Evolutionary conservation across 306 rosid species (phyloP).

Genomic region (Quercus robur): DNA sequence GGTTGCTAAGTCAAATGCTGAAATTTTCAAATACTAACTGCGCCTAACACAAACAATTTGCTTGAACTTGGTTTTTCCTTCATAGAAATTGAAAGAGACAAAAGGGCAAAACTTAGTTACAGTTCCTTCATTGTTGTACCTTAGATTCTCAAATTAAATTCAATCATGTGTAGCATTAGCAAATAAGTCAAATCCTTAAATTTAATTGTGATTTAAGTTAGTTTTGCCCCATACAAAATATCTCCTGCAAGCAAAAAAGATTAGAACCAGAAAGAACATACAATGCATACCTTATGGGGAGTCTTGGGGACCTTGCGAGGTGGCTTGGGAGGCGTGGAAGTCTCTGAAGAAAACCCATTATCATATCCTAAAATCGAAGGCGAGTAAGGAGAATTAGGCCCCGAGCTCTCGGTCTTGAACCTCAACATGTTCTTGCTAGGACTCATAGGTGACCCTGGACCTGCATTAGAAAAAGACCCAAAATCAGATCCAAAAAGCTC

Average conservation of each 20-base stretch:
- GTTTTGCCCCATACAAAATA: no score
- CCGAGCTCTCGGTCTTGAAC: slow-evolving; percentile 72
- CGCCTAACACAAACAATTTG: neutral
- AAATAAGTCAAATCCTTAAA: no score
- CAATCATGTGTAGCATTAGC: no score
- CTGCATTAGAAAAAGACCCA: slow-evolving; percentile 74
- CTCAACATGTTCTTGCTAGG: slow-evolving; percentile 91
- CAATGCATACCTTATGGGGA: slow-evolving; percentile 77
- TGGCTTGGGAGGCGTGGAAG: slow-evolving; percentile 87
- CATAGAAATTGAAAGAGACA: neutral
- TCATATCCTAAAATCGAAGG: slow-evolving; percentile 69
- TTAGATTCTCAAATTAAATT: neutral
- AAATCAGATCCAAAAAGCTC: slow-evolving; percentile 96
- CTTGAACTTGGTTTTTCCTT: neutral
- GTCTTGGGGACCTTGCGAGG: slow-evolving; percentile 96
- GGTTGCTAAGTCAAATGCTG: neutral
- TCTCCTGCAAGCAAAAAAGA: neutral
- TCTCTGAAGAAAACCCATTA: slow-evolving; percentile 42
- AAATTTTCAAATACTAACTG: neutral
- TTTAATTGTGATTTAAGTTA: no score
- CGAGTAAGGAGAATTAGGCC: slow-evolving; percentile 78
- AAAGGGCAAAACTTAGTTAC: neutral
- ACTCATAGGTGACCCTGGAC: slow-evolving; percentile 62
- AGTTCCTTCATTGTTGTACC: no score
- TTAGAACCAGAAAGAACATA: neutral